Base-by-base conservation (phyloP, 441 rosid species). In the Jatropha multifida region DNA sequence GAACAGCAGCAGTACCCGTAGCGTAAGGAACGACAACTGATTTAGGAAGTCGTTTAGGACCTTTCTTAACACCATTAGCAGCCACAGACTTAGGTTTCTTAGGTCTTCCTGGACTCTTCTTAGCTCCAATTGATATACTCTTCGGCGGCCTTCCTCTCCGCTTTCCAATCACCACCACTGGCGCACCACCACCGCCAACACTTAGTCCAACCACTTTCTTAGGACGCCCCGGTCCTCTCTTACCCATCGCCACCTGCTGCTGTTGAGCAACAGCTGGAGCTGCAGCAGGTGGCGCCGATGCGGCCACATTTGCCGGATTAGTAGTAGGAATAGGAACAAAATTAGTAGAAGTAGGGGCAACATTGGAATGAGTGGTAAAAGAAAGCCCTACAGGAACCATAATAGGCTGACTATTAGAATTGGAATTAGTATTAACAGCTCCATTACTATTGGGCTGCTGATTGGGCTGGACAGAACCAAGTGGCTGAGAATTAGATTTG, bases 151-250 rank as follows among this genome's bases (percentile, higher is more conserved):
- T 76, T 11, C 90, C 88, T 73, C 85, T 82, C 48, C 79, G 78
- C 68, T 74, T 86, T 62, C 37, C 76, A n/a, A 18, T 69, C 26
- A 60, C 75, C 11, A 5, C 68, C 41, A 42, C 68, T 37, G 10
- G 41, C 41, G 6, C 64, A 4, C 13, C 14, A 10, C 59, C 59
- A 55, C 7, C 7, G 59, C 26, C 69, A 76, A 81, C 38, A 72
- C 68, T 70, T 73, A 62, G 81, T 27, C 69, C 79, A 77, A n/a
- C 60, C 13, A 51, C 74, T 79, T 85, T 89, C 72, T 83, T 82
- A 0, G 93, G 93, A 23, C 92, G 90, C 38, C 94, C 94, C 0
- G 58, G 87, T 41, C 81, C 81, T 59, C 76, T 83, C 81, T 83
- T 83, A 66, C 1, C 65, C 63, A 54, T n/a, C 49, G 11, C n/a